Percentiles rank a stretch among this genome's conserved stretches.
Evolutionary conservation across 768 basidiomycete species (phyloP).

Genomic region (Psilocybe subaeruginosa): DNA sequence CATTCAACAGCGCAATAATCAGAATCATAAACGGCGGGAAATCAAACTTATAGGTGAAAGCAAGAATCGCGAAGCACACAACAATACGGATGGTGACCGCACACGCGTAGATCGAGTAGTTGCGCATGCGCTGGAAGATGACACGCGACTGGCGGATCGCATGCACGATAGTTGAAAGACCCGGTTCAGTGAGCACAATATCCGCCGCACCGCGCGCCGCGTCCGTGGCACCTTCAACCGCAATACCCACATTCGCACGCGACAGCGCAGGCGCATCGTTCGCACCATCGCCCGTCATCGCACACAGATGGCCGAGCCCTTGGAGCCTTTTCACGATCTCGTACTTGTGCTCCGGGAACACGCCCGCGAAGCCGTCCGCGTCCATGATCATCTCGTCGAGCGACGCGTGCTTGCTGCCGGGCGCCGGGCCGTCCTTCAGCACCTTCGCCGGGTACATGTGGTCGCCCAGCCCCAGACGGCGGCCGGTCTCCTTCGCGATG

Average conservation of each 20-base stretch:
- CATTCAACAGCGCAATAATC: slow-evolving; percentile 95
- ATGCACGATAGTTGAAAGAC: slow-evolving; percentile 98
- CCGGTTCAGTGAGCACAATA: slow-evolving; percentile 97
- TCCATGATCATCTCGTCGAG: slow-evolving; percentile 99
- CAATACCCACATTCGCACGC: slow-evolving; percentile 99
- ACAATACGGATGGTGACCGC: slow-evolving; percentile 99
- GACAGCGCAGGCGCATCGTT: slow-evolving; percentile 98
- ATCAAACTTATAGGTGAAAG: slow-evolving; percentile 95
- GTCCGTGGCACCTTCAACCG: slow-evolving; percentile 98
- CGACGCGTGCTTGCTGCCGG: slow-evolving; percentile 78
- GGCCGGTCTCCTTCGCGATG: slow-evolving; percentile 98
- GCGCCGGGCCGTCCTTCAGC: slow-evolving; percentile 94
- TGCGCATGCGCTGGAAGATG: slow-evolving; percentile 99
- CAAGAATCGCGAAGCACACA: slow-evolving; percentile 94
- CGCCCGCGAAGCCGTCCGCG: slow-evolving; percentile 98
- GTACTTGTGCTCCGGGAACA: slow-evolving; percentile 99
- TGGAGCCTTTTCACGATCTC: slow-evolving; percentile 99
- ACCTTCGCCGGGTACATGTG: slow-evolving; percentile 99
- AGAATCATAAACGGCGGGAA: slow-evolving; percentile 99
- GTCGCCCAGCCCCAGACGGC: slow-evolving; percentile 96
- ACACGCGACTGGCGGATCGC: slow-evolving; percentile 98
- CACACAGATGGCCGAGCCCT: slow-evolving; percentile 92
- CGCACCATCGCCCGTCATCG: slow-evolving; percentile 99
- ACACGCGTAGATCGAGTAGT: slow-evolving; percentile 97
- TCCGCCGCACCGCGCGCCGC: slow-evolving; percentile 98